Base-by-base conservation (phyloP, 257 asterid species). In the Nicotiana undulata region DNA sequence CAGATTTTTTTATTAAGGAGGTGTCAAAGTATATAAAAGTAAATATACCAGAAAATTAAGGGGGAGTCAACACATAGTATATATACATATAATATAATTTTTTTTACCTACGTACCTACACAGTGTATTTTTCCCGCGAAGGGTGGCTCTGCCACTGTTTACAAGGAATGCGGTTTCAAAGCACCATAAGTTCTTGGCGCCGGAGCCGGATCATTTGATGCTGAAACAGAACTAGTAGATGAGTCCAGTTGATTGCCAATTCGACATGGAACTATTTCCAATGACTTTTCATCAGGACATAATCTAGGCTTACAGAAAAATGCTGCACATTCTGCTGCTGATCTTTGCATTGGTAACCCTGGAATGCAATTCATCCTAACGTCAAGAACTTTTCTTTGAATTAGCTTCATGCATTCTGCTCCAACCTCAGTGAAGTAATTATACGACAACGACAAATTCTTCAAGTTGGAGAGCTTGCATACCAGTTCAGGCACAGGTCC, bases 351-450 rank as follows among this genome's bases (percentile, higher is more conserved):
- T 0, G 90, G 89, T n/a, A 89, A 88, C 74, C 80, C 97, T 34
- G 80, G 1, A 37, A 91, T 86, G 85, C 96, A 93, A n/a, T 93
- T 93, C 91, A 78, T 88, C 10, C 29, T 55, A 0, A 91, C 55
- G 40, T 91, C 89, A 26, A 93, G 93, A 29, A 84, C 84, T 18
- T 59, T 70, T 15, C 31, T 77, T 29, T n/a, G 4, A 15, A 93
- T 91, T 82, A 91, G 67, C 56, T 84, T 86, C 86, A 91, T 72
- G 76, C 97, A 93, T 60, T 65, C 84, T 0, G 89, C 89, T 3
- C 96, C 97, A 49, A 93, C 91, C 79, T 93, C 83, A 0, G 92
- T 91, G 52, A 91, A 86, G 60, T 81, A 93, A 75, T 93, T 91
- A 75, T 7, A 20, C 28, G 82, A 81, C 82, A 93, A 6, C 7